Percentiles rank a stretch among this genome's conserved stretches.
Conservation (phyloP, 2,329 filamentous ascomycete genomes). For the Hypoxylon sp. region DNA sequence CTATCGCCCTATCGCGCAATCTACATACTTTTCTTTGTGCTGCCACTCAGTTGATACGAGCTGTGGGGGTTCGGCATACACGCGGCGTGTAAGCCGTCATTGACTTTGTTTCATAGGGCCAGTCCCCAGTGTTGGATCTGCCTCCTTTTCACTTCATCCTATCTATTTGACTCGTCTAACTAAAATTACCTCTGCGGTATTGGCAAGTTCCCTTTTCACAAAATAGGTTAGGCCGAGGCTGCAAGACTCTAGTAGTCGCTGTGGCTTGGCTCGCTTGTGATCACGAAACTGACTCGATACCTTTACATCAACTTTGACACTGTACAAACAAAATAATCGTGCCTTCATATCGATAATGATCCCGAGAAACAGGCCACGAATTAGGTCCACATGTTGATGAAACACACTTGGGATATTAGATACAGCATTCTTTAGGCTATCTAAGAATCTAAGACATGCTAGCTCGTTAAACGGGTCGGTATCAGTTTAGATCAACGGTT, state of each 20-base stretch:
- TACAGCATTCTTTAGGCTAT: conserved; percentile 7
- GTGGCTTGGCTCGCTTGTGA: conserved; percentile 44
- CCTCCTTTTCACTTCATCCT: conserved; percentile 20
- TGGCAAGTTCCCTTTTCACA: conserved; percentile 17
- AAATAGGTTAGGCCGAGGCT: conserved; percentile 35
- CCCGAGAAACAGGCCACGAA: conserved; percentile 16
- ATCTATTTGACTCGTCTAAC: conserved; percentile 19
- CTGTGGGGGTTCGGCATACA: conserved; percentile 39
- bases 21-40: conserved; percentile 33
- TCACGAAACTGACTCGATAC: conserved; percentile 23
- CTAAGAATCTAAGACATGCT: conserved; percentile 4
- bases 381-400: conserved; percentile 35
- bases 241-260: conserved; percentile 33
- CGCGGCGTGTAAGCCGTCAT: conserved; percentile 23
- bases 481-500: conserved; percentile 21
- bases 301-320: conserved; percentile 6
- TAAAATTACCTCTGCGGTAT: conserved; percentile 18
- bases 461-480: conserved; percentile 15
- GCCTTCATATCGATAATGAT: conserved; percentile 23
- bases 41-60: conserved; percentile 36
- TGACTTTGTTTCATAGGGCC: conserved; percentile 32
- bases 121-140: conserved; percentile 18
- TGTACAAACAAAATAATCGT: conserved; percentile 21
- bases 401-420: conserved; percentile 26
- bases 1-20: conserved; percentile 40